These are phyloP conservation scores for Sungouiella thailandica DNA, from an alignment of 805 yeast species.

Conservation along the genomic window DNA sequence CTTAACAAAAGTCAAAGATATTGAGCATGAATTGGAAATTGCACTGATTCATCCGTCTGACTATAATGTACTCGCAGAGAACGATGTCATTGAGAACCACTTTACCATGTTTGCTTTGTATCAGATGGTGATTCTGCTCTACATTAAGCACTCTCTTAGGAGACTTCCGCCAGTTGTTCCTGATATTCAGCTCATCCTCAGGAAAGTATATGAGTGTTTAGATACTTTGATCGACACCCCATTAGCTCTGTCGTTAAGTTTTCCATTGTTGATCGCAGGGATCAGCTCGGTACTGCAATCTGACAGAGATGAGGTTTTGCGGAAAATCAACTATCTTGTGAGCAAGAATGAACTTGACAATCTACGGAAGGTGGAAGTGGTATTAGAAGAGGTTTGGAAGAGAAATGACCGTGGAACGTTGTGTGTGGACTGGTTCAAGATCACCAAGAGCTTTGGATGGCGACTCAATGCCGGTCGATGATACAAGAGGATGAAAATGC, in stretches of 20 bases:
- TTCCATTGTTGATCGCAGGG: conserved; percentile 37
- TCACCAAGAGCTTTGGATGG: neutral
- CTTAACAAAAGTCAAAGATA: conserved; percentile 10
- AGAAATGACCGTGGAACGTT: neutral
- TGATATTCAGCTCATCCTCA: conserved; percentile 8
- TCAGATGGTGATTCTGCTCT: conserved; percentile 5
- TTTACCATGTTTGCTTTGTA: conserved; percentile 7
- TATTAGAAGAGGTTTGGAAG: neutral
- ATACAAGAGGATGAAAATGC: no score
- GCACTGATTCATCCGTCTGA: conserved; percentile 1
- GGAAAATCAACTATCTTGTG: neutral
- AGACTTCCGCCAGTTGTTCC: conserved; percentile 11
- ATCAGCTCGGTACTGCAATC: conserved; percentile 16
- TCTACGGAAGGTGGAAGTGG: neutral
- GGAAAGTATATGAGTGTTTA: conserved; percentile 4
- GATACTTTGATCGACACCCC: conserved; percentile 2
- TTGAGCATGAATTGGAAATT: conserved; percentile 1
- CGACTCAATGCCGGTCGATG: neutral
- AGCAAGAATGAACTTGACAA: neutral
- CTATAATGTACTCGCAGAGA: conserved; percentile 3
- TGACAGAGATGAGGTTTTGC: neutral
- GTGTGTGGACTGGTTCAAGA: neutral
- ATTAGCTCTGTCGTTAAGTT: conserved; percentile 23
- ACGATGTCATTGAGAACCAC: conserved; percentile 5
- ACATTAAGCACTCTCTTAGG: conserved; percentile 6